phyloP scores from a whole-genome alignment of 2,329 filamentous ascomycete genomes.

The Arthrobotrys megalospora region DNA sequence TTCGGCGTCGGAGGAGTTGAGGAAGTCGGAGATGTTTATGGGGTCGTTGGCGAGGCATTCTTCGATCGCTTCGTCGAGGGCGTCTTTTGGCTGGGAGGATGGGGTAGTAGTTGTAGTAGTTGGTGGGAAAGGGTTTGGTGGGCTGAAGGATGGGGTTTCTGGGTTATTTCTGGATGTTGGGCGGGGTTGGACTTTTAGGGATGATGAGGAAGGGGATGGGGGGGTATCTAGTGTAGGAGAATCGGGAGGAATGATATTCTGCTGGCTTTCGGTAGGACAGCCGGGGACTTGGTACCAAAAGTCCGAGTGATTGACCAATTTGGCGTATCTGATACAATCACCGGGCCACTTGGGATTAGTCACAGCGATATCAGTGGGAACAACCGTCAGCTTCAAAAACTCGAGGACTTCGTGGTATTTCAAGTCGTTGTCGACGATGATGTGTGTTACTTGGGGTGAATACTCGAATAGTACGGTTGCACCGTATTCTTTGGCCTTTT shows the following conservation, averaged over 20 bases:
- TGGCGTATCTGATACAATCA: constrained; percentile 76
- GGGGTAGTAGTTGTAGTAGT: constrained; percentile 43
- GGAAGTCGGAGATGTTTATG: constrained; percentile 69
- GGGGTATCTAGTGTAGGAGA: neutral
- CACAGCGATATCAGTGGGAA: constrained; percentile 73
- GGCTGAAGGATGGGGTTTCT: constrained; percentile 28
- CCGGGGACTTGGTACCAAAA: constrained; percentile 75
- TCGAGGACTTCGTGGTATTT: constrained; percentile 76
- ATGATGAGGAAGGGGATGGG: constrained; percentile 22
- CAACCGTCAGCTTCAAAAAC: constrained; percentile 70
- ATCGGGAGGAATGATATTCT: neutral
- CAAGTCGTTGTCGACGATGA: constrained; percentile 82
- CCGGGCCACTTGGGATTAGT: constrained; percentile 79
- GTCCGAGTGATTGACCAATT: constrained; percentile 74
- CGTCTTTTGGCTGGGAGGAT: constrained; percentile 69
- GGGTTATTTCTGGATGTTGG: constrained; percentile 18
- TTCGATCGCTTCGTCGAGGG: constrained; percentile 76
- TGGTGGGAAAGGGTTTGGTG: constrained; percentile 58
- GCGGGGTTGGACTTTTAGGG: constrained; percentile 44
- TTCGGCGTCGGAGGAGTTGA: constrained; percentile 60
- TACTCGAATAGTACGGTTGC: constrained; percentile 78
- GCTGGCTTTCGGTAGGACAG: constrained; percentile 66
- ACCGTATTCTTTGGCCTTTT: constrained; percentile 81
- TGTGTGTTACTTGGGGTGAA: constrained; percentile 75
- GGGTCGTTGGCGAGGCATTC: constrained; percentile 66